A percentile compares a stretch with the other conserved stretches of the same genome.
Evolutionary conservation across 768 basidiomycete species (phyloP).

Genomic region (Leccinum uliginosum): DNA sequence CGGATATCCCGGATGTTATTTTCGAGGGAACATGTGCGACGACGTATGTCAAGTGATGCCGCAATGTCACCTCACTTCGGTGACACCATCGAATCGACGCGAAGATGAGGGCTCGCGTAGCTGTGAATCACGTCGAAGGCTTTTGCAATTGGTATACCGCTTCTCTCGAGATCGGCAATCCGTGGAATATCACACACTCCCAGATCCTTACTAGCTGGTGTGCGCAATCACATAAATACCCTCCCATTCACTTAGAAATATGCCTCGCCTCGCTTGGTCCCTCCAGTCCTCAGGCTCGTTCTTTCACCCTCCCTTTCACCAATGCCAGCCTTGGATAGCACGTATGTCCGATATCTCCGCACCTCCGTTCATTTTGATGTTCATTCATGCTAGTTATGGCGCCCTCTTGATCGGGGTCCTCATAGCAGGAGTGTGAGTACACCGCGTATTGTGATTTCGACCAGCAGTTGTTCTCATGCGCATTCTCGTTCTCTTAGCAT

Average conservation of each 20-base stretch:
- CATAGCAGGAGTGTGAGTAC: conserved; percentile 43
- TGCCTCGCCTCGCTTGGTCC: background rate
- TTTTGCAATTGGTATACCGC: background rate
- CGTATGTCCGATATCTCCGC: conserved; percentile 24
- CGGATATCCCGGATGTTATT: background rate
- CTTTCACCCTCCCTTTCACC: background rate
- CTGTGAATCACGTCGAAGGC: background rate
- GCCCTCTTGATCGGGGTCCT: conserved; percentile 49
- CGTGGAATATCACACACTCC: background rate
- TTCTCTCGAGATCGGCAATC: background rate
- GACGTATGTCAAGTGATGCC: background rate
- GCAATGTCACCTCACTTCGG: background rate
- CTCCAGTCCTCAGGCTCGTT: background rate
- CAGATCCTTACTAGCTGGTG: background rate
- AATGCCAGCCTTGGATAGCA: conserved; percentile 26
- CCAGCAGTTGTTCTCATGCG: background rate
- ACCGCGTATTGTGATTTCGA: background rate
- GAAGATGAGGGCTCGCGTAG: background rate
- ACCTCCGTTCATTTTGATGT: background rate
- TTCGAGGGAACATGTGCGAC: background rate
- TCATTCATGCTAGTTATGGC: conserved; percentile 37
- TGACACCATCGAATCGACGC: background rate
- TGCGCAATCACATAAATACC: conserved; percentile 4
- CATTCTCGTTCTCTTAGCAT: conserved; percentile 31
- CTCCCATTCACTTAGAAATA: background rate